Base-by-base conservation (phyloP, 371 early-diverging fungal genomes). In the Batrachochytrium dendrobatidis region DNA sequence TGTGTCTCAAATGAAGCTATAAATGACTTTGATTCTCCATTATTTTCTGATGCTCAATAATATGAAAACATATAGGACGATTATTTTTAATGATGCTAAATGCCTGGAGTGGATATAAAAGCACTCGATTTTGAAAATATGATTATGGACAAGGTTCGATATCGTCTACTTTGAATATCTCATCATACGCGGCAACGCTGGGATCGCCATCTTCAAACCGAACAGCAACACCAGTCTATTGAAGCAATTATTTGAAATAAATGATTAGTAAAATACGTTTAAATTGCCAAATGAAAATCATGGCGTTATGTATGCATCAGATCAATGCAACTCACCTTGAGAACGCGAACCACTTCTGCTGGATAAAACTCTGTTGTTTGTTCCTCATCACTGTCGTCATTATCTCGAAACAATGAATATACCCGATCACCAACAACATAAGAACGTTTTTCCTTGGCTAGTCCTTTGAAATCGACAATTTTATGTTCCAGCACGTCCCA, bases 321-420 rank as follows among this genome's bases (percentile, higher is more conserved):
- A n/a, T n/a, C n/a, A n/a, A n/a, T n/a, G n/a, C n/a, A n/a, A 26
- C 12, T 45, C 12, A 45, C 46, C 46, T 45, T 45, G 46, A 45
- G 46, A 20, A 45, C 46, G 46, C 46, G 46, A 20, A 45, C 46
- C 46, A 45, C 46, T 12, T 45, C 6, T 26, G 46, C 46, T 12
- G 3, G 3, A 26, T 45, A 45, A 45, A 45, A 45, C 46, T 45
- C 46, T 20, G 46, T 45, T 12, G 46, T 45, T 12, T 45, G 46
- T 26, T 45, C 46, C 3, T 45, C 46, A 12, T 45, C 46, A 26
- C 12, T 12, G 6, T 45, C 46, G 39, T 39, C 39, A n/a, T n/a
- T 39, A 26, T 45, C 46, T 12, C 46, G 46, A 26, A 45, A 45
- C 6, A 45, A 26, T 3, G 46, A 3, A 45, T 5, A 45, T 5